These are phyloP conservation scores for Salvia miltiorrhiza DNA, from an alignment of 257 asterid genomes.

Conservation along the genomic window DNA sequence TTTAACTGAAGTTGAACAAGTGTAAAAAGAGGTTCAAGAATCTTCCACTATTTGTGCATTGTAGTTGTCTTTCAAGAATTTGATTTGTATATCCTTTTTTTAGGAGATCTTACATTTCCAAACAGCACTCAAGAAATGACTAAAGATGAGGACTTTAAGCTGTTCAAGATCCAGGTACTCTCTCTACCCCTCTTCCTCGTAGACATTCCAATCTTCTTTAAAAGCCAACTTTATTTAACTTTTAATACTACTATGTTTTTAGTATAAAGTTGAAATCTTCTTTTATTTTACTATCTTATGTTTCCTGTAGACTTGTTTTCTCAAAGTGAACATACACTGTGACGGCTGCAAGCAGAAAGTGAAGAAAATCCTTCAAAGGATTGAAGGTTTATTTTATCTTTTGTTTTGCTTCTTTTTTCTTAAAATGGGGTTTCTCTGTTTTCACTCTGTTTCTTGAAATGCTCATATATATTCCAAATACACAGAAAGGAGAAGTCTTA, in stretches of 20 bases:
- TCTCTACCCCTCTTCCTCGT: background rate
- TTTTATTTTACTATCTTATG: background rate
- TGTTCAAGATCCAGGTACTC: constrained; percentile 85
- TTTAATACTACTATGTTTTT: background rate
- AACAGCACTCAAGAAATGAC: constrained; percentile 48
- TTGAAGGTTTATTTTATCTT: constrained; percentile 50
- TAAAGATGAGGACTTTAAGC: constrained; percentile 84
- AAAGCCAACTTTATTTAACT: background rate
- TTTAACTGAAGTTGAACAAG: background rate
- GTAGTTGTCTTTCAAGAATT: background rate
- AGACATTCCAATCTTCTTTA: background rate
- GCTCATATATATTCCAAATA: background rate
- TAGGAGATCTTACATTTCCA: constrained; percentile 28
- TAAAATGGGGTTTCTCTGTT: background rate
- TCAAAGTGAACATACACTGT: constrained; percentile 86
- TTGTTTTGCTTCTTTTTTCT: background rate
- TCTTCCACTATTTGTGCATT: constrained; percentile 8
- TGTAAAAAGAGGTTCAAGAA: constrained; percentile 1
- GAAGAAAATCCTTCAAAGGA: constrained; percentile 73
- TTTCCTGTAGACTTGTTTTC: constrained; percentile 59
- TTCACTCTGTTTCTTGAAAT: background rate
- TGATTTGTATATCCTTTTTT: constrained; percentile 18
- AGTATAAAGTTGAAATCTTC: background rate
- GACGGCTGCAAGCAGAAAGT: constrained; percentile 92
- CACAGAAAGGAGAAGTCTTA: no score